Evolutionary conservation across 306 rosid genomes (phyloP).

Genomic region (Carpinus fangiana): DNA sequence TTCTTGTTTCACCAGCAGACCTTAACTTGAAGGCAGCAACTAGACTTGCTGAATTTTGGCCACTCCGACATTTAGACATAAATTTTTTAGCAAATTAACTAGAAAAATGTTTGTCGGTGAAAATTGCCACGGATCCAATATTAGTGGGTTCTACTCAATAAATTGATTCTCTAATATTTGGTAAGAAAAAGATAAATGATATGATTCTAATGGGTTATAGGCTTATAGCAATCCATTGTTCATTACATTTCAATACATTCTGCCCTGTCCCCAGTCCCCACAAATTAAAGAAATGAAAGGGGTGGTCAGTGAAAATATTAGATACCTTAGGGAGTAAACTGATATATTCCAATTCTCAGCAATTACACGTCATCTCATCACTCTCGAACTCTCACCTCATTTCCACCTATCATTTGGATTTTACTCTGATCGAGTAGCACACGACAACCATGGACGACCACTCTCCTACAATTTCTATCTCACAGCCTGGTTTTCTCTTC

Average conservation of each 20-base stretch:
- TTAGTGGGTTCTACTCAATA: too few species aligned
- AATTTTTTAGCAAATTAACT: neutral
- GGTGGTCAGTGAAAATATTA: slow-evolving; percentile 5
- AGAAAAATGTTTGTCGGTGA: neutral
- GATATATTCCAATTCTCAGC: neutral
- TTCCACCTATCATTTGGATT: slow-evolving; percentile 51
- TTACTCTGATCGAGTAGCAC: slow-evolving; percentile 5
- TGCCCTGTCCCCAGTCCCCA: slow-evolving; percentile 14
- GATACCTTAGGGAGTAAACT: neutral
- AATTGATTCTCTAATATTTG: too few species aligned
- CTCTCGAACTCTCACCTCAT: neutral
- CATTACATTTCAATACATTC: too few species aligned
- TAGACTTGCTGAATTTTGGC: neutral
- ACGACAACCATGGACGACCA: slow-evolving; percentile 13
- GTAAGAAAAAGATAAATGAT: too few species aligned
- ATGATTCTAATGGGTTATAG: too few species aligned
- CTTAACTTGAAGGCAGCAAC: neutral
- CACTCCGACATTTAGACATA: neutral
- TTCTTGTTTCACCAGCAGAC: neutral
- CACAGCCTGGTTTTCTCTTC: slow-evolving; percentile 21
- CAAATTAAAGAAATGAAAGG: slow-evolving; percentile 14
- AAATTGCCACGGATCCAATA: neutral
- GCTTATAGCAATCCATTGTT: too few species aligned
- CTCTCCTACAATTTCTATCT: slow-evolving; percentile 26
- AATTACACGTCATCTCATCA: slow-evolving; percentile 38